Conservation (phyloP, 140 eudicot genomes). For the Oenanthe javanica region DNA sequence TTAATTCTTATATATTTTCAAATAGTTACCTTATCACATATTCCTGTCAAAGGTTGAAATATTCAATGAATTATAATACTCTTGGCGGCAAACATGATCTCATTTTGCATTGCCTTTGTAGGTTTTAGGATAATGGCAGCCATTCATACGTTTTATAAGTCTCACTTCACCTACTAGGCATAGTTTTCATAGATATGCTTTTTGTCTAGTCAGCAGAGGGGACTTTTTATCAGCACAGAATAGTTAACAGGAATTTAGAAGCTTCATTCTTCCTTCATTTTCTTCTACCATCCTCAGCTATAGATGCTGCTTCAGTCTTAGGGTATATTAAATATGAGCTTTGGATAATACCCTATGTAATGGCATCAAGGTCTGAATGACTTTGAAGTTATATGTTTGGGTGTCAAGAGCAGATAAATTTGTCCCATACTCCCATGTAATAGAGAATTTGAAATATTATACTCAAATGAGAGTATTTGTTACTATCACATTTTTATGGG, state of each 20-base stretch:
- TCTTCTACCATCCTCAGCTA: too few species aligned
- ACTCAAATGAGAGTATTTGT: neutral
- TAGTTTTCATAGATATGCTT: too few species aligned
- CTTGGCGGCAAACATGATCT: too few species aligned
- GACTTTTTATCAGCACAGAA: neutral
- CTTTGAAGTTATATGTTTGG: neutral
- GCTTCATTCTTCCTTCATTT: neutral
- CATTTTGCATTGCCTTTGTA: too few species aligned
- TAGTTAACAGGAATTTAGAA: neutral
- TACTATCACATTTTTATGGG: neutral
- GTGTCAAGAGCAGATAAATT: neutral
- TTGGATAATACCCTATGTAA: neutral
- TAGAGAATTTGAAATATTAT: too few species aligned
- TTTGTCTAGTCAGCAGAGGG: neutral
- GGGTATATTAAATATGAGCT: neutral
- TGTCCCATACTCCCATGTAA: neutral
- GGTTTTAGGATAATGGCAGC: too few species aligned
- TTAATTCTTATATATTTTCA: neutral
- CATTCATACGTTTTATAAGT: too few species aligned
- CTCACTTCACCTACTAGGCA: too few species aligned
- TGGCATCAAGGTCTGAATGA: neutral
- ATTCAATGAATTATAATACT: too few species aligned
- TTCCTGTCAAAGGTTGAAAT: conserved; percentile 13
- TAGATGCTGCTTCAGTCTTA: too few species aligned
- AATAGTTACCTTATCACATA: neutral